Evolutionary conservation across 2,329 filamentous ascomycete species (phyloP), one percentile per base, ranked within the genome.

Genomic region (Xylariaceae sp.): DNA sequence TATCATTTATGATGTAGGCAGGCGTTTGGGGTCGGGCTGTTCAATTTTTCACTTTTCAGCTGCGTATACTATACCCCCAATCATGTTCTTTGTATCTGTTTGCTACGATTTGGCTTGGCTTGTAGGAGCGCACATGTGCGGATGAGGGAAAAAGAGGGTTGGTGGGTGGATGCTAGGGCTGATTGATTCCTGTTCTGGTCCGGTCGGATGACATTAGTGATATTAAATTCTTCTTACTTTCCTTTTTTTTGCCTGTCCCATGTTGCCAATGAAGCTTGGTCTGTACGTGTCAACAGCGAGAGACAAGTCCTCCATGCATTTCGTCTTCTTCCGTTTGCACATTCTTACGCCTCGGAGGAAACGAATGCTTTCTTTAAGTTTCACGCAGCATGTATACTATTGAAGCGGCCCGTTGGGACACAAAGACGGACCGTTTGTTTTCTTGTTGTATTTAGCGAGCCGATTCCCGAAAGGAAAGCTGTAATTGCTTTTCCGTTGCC

Each of bases 1-100:
- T 50, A 54, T 46, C 11, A 41, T 51, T 50, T 49, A 44, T 43
- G 46, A 45, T 48, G 48, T 46, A 48, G 47, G 38, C 33, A 42
- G 55, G 51, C 51, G 57, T 57, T 58, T 52, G 43, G 51, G 49
- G 52, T 50, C 50, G 49, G 40, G 21, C 21, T 24, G 21, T 24
- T 11, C 21, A 6, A 11, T 7, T 11, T 24, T 24, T 24, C 21
- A 7, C 51, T 56, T 47, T 55, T 41, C 12, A 38, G 13, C 51
- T 50, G 54, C 59, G 59, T 61, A 53, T 59, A 55, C 58, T 63
- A 58, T 63, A 65, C 55, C 64, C 46, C 33, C 15, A 61, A 61
- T 59, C 52, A 41, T 56, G 56, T 62, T 58, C 30, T 31, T 12
- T 49, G 56, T 63, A 52, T 61, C 43, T 57, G 50, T 59, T 59